phyloP scores from a whole-genome alignment of 306 rosid genomes.

The Medicago lupulina region DNA sequence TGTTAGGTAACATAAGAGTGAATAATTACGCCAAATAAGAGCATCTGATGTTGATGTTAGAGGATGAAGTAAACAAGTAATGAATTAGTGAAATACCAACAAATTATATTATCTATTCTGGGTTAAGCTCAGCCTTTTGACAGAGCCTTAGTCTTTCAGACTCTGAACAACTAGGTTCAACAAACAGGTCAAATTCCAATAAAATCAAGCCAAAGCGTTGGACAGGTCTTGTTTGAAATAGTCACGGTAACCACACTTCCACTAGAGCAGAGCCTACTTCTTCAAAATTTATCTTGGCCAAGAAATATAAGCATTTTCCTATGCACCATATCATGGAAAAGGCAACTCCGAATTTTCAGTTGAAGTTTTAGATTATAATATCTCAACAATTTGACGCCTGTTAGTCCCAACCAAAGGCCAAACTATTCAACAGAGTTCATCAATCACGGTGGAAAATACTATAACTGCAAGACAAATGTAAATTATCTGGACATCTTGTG shows the following conservation, averaged over 20 bases:
- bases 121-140: neutral
- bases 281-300: neutral
- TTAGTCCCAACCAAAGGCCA: conserved; percentile 21
- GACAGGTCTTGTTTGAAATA: conserved; percentile 22
- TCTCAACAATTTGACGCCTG: conserved; percentile 18
- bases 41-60: neutral
- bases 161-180: neutral
- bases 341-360: no score
- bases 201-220: conserved; percentile 5
- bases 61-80: conserved; percentile 33
- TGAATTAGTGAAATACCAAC: neutral
- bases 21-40: conserved; percentile 26
- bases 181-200: conserved; percentile 28
- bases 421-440: conserved; percentile 23
- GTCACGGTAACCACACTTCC: neutral
- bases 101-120: conserved; percentile 4
- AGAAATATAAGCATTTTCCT: conserved; percentile 4
- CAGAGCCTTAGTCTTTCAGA: no score
- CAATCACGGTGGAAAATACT: conserved; percentile 29
- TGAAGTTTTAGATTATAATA: no score
- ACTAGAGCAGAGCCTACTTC: neutral
- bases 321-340: conserved; percentile 20
- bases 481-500: neutral
- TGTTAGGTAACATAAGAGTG: neutral
- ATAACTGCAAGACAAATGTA: neutral